Percentiles rank a stretch among this genome's conserved stretches.
phyloP scores from a whole-genome alignment of 2,329 filamentous ascomycete genomes.

The Dothistroma septosporum region DNA sequence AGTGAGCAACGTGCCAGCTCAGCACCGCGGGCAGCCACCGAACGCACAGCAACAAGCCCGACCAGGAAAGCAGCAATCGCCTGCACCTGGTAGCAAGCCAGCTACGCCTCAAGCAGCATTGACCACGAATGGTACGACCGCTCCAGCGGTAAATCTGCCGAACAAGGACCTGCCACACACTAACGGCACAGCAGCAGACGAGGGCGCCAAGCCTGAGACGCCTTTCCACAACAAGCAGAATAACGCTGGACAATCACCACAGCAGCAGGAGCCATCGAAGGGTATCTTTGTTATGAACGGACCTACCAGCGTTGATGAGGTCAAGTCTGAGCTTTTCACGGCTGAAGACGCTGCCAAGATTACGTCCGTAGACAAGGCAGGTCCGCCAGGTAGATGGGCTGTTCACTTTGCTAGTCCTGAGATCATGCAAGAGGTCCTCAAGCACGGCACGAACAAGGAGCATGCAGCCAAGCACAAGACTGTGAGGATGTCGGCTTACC shows the following conservation, averaged over 20 bases:
- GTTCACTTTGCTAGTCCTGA: constrained; percentile 77
- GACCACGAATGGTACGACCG: constrained; percentile 29
- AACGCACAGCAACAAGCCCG: constrained; percentile 29
- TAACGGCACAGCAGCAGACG: constrained; percentile 48
- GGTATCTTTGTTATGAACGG: constrained; percentile 74
- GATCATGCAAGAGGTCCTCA: constrained; percentile 75
- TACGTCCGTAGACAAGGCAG: constrained; percentile 63
- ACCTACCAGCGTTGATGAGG: constrained; percentile 71
- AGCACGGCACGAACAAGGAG: constrained; percentile 66
- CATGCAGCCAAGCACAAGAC: constrained; percentile 59
- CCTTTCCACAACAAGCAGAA: constrained; percentile 48
- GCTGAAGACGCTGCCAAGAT: constrained; percentile 83
- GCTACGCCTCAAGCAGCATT: constrained; percentile 26
- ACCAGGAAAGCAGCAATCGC: constrained; percentile 22
- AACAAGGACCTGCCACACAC: constrained; percentile 39
- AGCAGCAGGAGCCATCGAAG: constrained; percentile 51
- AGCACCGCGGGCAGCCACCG: constrained; percentile 28
- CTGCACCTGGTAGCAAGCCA: constrained; percentile 35
- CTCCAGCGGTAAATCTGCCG: constrained; percentile 29
- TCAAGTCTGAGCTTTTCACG: constrained; percentile 68
- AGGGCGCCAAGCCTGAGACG: constrained; percentile 38
- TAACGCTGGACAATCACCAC: constrained; percentile 22
- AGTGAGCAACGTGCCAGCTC: constrained; percentile 23
- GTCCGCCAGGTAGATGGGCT: constrained; percentile 71
- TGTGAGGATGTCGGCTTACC: constrained; percentile 50